These are phyloP conservation scores for Lichtheimia ramosa DNA, from an alignment of 371 early-diverging fungal genomes.

Conservation along the genomic window DNA sequence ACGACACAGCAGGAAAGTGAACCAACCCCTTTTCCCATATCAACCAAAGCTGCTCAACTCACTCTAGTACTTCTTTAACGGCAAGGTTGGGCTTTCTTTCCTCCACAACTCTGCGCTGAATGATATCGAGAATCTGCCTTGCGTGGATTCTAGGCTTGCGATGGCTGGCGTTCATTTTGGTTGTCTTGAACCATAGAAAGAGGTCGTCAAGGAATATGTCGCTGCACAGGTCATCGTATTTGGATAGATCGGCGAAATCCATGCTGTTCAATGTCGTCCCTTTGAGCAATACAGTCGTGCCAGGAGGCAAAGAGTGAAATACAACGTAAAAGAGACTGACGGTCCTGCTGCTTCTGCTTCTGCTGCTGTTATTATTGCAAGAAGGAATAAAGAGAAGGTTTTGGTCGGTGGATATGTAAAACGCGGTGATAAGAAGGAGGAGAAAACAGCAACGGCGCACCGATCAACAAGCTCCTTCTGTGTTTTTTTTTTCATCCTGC, in stretches of 20 bases:
- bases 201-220: conserved; percentile 67
- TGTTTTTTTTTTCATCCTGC: no score
- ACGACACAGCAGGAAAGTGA: not conserved
- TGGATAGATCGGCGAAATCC: conserved; percentile 56
- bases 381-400: not conserved
- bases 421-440: not conserved
- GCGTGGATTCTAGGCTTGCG: conserved; percentile 35
- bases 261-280: conserved; percentile 7
- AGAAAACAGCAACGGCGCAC: no score
- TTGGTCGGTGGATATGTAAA: not conserved
- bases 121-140: conserved; percentile 49
- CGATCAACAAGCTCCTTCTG: no score
- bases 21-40: not conserved
- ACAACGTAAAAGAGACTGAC: no score
- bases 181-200: conserved; percentile 69
- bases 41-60: conserved; percentile 8
- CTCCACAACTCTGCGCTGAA: conserved; percentile 47
- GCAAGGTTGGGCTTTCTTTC: conserved; percentile 48
- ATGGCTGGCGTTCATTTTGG: conserved; percentile 53
- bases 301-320: not conserved
- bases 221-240: conserved; percentile 71
- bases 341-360: no score
- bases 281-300: not conserved
- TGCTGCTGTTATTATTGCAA: no score
- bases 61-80: conserved; percentile 21